phyloP scores from a whole-genome alignment of 768 basidiomycete genomes.

The Termitomyces titanicus region DNA sequence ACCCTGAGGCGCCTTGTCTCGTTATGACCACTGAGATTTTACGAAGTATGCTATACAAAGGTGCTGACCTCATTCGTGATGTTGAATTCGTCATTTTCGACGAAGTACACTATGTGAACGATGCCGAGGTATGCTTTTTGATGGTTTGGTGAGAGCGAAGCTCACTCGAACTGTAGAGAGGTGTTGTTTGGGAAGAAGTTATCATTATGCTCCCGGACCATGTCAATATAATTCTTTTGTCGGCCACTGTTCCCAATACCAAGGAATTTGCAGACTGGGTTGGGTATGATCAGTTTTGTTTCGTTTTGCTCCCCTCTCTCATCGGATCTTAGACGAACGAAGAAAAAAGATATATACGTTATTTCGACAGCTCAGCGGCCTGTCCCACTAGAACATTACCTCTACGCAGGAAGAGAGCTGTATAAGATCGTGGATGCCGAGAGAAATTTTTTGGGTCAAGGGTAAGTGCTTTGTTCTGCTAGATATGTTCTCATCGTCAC shows the following conservation, averaged over 20 bases:
- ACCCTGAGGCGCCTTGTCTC: constrained; percentile 94
- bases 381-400: constrained; percentile 93
- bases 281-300: constrained; percentile 56
- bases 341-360: constrained; percentile 99
- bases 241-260: constrained; percentile 97
- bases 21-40: constrained; percentile 99
- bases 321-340: constrained; percentile 69
- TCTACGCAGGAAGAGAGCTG: constrained; percentile 91
- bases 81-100: constrained; percentile 99
- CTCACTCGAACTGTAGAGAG: constrained; percentile 54
- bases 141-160: neutral
- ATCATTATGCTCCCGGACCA: constrained; percentile 99
- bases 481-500: neutral
- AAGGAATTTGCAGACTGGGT: constrained; percentile 99
- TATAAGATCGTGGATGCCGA: constrained; percentile 90
- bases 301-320: constrained; percentile 3
- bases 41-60: constrained; percentile 97
- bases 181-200: constrained; percentile 99
- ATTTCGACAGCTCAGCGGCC: constrained; percentile 96
- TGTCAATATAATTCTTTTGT: constrained; percentile 94
- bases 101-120: constrained; percentile 99
- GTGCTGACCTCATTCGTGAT: constrained; percentile 96
- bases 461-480: constrained; percentile 40
- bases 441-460: constrained; percentile 67
- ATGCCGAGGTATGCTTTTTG: constrained; percentile 73